These are phyloP conservation scores for Pseudopithomyces chartarum DNA, from an alignment of 2,329 filamentous ascomycete species.

Conservation along the genomic window DNA sequence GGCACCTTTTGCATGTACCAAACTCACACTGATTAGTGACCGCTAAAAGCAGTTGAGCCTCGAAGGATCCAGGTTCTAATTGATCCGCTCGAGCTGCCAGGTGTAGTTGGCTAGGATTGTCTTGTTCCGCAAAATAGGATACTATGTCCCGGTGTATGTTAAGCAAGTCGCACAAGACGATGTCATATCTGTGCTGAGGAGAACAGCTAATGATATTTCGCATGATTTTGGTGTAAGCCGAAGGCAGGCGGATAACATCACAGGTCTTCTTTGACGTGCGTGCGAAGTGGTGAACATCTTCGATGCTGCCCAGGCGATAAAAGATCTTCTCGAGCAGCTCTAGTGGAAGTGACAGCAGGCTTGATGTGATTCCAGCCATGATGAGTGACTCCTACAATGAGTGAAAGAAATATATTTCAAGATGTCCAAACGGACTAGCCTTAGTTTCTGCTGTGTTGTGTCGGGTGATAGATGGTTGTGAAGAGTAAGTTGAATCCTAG, in stretches of 20 bases:
- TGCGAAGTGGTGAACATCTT: conserved; percentile 31
- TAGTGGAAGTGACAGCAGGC: conserved; percentile 18
- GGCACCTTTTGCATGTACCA: conserved; percentile 6
- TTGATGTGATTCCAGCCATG: conserved; percentile 11
- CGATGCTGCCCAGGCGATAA: conserved; percentile 26
- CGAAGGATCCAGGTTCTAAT: conserved; percentile 4
- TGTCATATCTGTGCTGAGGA: conserved; percentile 26
- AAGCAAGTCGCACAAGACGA: conserved; percentile 25
- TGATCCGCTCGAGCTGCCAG: conserved; percentile 4
- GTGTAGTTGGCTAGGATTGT: neutral
- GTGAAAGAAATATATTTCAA: neutral
- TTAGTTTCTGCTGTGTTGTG: too few species aligned
- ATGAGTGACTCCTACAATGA: neutral
- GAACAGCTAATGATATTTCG: conserved; percentile 22
- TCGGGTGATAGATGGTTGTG: too few species aligned
- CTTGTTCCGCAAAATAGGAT: conserved; percentile 12
- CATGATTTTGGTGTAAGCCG: conserved; percentile 29
- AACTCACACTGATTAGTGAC: neutral
- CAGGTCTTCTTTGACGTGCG: conserved; percentile 19
- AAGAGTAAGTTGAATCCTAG: too few species aligned
- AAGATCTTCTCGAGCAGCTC: conserved; percentile 27
- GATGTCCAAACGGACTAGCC: neutral
- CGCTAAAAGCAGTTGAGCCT: conserved; percentile 2
- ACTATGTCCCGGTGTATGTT: conserved; percentile 24
- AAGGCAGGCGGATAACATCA: conserved; percentile 14